Evolutionary conservation across 164 flowering plant species (phyloP), one percentile per base, ranked within the genome.

Genomic region (Pachysandra terminalis): DNA sequence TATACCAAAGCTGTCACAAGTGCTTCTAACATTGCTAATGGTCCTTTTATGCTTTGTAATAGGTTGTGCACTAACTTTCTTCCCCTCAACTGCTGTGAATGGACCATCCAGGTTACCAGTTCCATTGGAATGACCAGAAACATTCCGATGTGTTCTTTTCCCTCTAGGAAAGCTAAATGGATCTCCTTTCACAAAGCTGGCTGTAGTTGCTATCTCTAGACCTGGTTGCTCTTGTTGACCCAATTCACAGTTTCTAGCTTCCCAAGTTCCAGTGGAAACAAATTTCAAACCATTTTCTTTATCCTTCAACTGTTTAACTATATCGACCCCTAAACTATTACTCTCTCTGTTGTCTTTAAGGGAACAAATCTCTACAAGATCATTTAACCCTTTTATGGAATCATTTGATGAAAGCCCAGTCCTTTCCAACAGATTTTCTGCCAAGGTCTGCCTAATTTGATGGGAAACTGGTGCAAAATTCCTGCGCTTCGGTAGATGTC

Each of bases 401-500:
- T n/a, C n/a, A n/a, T n/a, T n/a, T n/a, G n/a, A n/a, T n/a, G n/a
- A n/a, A n/a, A n/a, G n/a, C n/a, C n/a, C n/a, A 56, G 25, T 66
- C 62, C 35, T 56, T 63, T 61, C 59, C 25, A 64, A 56, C 27
- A 71, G 58, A 68, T 66, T 70, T n/a, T 23, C 49, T 19, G 56
- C 51, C 64, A 19, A 35, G 35, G 77, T 67, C 23, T 35, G 80
- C 82, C 90, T 87, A 25, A 89, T 87, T 65, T 84, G 77, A 58
- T 15, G 57, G 57, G 86, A 87, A 74, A 82, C 61, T 23, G 90
- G 87, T 27, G 79, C 65, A 53, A n/a, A 57, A 58, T 68, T 62
- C 63, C 65, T 61, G 74, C 37, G 27, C 24, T 71, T 73, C n/a
- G 54, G 64, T n/a, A 67, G 21, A 55, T 65, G 65, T 61, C n/a